Evolutionary conservation across 2,329 filamentous ascomycete species (phyloP).

Genomic region (Orbilia blumenaviensis): DNA sequence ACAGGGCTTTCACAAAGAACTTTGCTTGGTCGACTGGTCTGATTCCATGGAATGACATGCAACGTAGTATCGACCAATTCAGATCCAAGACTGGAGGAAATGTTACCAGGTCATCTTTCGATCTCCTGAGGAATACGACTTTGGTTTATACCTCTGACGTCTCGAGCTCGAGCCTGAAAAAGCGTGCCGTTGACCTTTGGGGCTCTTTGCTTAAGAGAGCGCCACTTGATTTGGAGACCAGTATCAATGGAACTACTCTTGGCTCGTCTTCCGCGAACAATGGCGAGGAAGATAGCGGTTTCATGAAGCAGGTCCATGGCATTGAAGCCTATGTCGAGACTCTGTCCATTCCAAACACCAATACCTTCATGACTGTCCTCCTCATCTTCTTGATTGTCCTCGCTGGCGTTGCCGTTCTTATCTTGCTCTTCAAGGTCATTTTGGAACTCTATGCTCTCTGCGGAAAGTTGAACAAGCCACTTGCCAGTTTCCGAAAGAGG

Average conservation of each 20-base stretch:
- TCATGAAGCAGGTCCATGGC: conserved; percentile 70
- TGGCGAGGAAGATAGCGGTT: conserved; percentile 56
- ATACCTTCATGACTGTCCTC: conserved; percentile 95
- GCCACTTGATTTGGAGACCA: conserved; percentile 56
- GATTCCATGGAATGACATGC: conserved; percentile 81
- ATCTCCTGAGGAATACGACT: conserved; percentile 77
- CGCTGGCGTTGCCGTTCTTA: conserved; percentile 81
- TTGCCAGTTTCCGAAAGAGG: conserved; percentile 87
- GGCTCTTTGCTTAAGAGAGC: conserved; percentile 63
- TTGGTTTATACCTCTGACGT: conserved; percentile 71
- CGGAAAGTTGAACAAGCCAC: conserved; percentile 80
- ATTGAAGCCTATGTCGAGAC: conserved; percentile 85
- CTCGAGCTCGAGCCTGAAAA: conserved; percentile 63
- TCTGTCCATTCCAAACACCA: conserved; percentile 82
- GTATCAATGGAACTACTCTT: conserved; percentile 62
- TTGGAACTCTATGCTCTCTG: conserved; percentile 92
- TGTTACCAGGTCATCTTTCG: conserved; percentile 79
- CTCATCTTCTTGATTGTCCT: conserved; percentile 88
- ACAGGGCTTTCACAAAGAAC: conserved; percentile 88
- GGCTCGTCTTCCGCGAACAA: conserved; percentile 57
- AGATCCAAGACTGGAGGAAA: conserved; percentile 83
- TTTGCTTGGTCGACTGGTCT: conserved; percentile 91
- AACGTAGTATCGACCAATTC: conserved; percentile 84
- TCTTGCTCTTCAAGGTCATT: conserved; percentile 88
- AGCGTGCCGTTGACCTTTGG: conserved; percentile 67